Evolutionary conservation across 805 yeast species (phyloP).

Genomic region (Metschnikowia noctiluminum): DNA sequence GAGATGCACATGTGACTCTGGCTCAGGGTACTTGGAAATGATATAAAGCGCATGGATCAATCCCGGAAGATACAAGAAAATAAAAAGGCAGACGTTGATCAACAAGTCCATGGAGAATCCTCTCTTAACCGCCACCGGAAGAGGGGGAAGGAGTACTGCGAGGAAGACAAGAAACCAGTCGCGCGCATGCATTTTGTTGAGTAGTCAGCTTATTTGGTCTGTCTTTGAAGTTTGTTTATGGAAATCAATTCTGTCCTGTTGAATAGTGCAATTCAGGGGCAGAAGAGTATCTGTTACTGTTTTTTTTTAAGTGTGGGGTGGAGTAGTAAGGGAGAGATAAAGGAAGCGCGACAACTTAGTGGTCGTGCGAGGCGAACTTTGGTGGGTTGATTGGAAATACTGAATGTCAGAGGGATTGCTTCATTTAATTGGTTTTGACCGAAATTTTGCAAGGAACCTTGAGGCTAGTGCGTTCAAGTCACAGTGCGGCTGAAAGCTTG

Average conservation of each 20-base stretch:
- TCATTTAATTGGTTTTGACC: no score
- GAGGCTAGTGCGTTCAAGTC: no score
- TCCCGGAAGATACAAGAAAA: constrained; percentile 75
- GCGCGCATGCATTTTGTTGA: constrained; percentile 31
- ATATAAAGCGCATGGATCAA: constrained; percentile 75
- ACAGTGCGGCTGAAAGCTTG: no score
- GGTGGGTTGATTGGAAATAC: no score
- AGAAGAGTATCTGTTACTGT: no score
- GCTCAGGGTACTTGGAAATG: constrained; percentile 65
- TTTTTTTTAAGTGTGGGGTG: no score
- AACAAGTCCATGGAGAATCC: constrained; percentile 65
- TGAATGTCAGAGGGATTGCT: no score
- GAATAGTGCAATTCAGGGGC: no score
- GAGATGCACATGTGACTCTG: constrained; percentile 23
- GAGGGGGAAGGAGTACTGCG: constrained; percentile 71
- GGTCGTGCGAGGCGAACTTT: no score
- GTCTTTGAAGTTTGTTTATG: not conserved
- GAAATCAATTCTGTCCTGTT: not conserved
- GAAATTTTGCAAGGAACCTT: no score
- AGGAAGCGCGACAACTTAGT: no score
- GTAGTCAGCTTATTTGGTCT: not conserved
- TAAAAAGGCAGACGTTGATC: constrained; percentile 67
- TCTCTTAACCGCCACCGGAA: constrained; percentile 71
- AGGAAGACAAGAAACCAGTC: constrained; percentile 68
- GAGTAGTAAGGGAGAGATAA: no score